Conservation (phyloP, 208 protist species). For the Hexamita inflata region DNA sequence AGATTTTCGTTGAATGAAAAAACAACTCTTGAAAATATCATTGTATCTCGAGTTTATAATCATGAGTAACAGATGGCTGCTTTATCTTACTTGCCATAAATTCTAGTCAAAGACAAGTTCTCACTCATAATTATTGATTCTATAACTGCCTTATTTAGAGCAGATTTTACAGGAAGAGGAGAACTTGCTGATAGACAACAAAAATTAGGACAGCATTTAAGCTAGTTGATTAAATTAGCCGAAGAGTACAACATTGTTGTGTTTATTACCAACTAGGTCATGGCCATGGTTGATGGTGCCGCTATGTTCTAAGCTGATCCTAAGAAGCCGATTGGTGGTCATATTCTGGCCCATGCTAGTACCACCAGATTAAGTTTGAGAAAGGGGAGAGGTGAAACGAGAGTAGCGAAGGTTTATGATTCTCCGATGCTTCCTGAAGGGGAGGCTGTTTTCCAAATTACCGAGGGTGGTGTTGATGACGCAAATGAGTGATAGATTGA, state of each 20-base stretch:
- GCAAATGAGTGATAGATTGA: slow-evolving; percentile 55
- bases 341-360: slow-evolving; percentile 99
- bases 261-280: slow-evolving; percentile 64
- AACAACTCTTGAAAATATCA: slow-evolving; percentile 81
- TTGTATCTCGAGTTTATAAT: slow-evolving; percentile 80
- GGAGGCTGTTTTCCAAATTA: slow-evolving; percentile 83
- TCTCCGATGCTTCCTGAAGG: slow-evolving; percentile 91
- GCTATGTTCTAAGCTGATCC: slow-evolving; percentile 56
- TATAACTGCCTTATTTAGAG: slow-evolving; percentile 88
- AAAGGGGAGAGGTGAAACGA: slow-evolving; percentile 91
- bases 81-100: slow-evolving; percentile 47
- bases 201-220: slow-evolving; percentile 50
- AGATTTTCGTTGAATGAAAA: slow-evolving; percentile 72
- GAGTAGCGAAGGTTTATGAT: slow-evolving; percentile 99
- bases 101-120: slow-evolving; percentile 55
- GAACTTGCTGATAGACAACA: slow-evolving; percentile 83
- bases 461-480: slow-evolving; percentile 80
- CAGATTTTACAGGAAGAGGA: slow-evolving; percentile 81
- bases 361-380: slow-evolving; percentile 89
- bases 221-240: slow-evolving; percentile 75
- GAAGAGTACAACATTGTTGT: slow-evolving; percentile 72
- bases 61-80: slow-evolving; percentile 66
- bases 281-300: slow-evolving; percentile 52
- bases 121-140: slow-evolving; percentile 80
- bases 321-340: slow-evolving; percentile 64